These are phyloP conservation scores for Peronospora belbahrii DNA, from an alignment of 352 stramenopile species.

Conservation along the genomic window DNA sequence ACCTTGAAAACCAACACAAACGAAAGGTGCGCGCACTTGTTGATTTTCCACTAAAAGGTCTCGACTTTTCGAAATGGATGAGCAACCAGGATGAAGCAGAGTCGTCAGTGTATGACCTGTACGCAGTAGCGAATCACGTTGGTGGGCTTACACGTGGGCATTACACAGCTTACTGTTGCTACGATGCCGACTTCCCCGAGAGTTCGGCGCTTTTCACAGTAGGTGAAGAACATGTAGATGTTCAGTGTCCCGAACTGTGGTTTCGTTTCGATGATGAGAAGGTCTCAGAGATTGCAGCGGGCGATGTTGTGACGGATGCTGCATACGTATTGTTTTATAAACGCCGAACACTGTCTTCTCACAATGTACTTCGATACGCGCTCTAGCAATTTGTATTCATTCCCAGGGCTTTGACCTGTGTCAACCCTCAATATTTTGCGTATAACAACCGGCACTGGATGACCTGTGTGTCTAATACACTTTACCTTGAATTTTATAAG, in stretches of 20 bases:
- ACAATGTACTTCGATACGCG: conserved; percentile 62
- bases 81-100: conserved; percentile 19
- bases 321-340: conserved; percentile 91
- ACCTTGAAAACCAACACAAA: conserved; percentile 76
- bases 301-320: conserved; percentile 71
- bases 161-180: conserved; percentile 87
- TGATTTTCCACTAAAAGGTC: conserved; percentile 67
- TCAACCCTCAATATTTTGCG: no score
- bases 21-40: conserved; percentile 78
- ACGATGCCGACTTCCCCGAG: conserved; percentile 61
- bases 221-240: conserved; percentile 23
- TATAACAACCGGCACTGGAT: no score
- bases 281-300: conserved; percentile 59
- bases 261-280: conserved; percentile 82
- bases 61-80: conserved; percentile 79
- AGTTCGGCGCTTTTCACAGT: conserved; percentile 42
- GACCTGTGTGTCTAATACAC: no score
- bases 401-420: not conserved
- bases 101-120: conserved; percentile 89
- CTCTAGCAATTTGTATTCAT: conserved; percentile 10
- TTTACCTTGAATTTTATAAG: no score
- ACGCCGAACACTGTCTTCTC: conserved; percentile 56
- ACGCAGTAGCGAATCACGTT: conserved; percentile 97
- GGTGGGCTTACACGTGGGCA: conserved; percentile 92
- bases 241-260: conserved; percentile 58